phyloP scores from a whole-genome alignment of 2,329 filamentous ascomycete species.

The Phialophora macrospora region DNA sequence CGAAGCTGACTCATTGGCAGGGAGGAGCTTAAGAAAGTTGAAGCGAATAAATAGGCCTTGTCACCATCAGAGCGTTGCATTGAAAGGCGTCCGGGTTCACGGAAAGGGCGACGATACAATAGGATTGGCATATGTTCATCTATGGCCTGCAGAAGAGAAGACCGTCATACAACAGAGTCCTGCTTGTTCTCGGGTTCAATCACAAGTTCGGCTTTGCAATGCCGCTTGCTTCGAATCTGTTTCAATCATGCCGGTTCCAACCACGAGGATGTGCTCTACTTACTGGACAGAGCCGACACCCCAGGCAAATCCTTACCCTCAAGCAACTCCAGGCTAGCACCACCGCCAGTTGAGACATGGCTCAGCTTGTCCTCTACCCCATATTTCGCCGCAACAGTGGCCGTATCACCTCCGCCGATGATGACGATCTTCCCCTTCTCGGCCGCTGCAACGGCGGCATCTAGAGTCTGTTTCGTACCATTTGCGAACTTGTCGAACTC shows the following conservation, averaged over 20 bases:
- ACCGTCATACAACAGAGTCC: constrained; percentile 26
- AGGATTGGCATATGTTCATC: constrained; percentile 23
- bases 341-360: constrained; percentile 96
- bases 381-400: constrained; percentile 97
- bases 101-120: constrained; percentile 17
- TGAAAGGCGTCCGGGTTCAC: constrained; percentile 27
- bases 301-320: constrained; percentile 98
- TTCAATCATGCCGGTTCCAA: constrained; percentile 18
- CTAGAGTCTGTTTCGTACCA: constrained; percentile 89
- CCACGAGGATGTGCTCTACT: constrained; percentile 50
- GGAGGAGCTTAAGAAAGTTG: constrained; percentile 94
- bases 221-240: constrained; percentile 22
- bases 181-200: constrained; percentile 14
- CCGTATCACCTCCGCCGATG: constrained; percentile 97
- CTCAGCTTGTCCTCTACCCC: constrained; percentile 94
- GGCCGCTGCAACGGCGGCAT: constrained; percentile 81
- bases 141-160: constrained; percentile 21
- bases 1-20: constrained; percentile 17
- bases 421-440: constrained; percentile 92
- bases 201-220: constrained; percentile 28
- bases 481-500: constrained; percentile 94
- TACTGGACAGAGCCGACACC: constrained; percentile 84
- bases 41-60: constrained; percentile 53
- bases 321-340: constrained; percentile 91
- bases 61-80: constrained; percentile 25